phyloP scores from a whole-genome alignment of 2,329 filamentous ascomycete species.

The Ilyonectria mors-panacis region DNA sequence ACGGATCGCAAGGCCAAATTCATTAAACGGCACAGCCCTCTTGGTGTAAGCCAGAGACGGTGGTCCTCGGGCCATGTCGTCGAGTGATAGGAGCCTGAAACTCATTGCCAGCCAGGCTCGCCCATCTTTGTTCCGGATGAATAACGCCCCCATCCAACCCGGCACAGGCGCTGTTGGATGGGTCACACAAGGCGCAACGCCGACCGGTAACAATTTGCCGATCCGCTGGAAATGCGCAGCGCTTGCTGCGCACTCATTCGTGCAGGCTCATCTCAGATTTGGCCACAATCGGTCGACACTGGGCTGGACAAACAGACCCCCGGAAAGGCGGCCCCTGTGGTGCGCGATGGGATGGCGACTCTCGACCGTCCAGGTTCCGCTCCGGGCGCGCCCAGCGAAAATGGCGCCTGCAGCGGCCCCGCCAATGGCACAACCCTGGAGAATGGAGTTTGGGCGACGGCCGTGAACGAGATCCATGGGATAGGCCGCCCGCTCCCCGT shows the following conservation, averaged over 20 bases:
- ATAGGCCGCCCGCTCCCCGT: conserved; percentile 8
- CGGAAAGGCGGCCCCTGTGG: conserved; percentile 33
- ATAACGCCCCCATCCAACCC: conserved; percentile 25
- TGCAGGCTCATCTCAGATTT: conserved; percentile 44
- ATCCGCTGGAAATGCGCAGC: conserved; percentile 22
- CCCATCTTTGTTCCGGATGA: conserved; percentile 12
- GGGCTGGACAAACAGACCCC: conserved; percentile 30
- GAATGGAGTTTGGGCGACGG: conserved; percentile 17
- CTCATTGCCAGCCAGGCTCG: conserved; percentile 7
- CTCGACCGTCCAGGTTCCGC: conserved; percentile 26
- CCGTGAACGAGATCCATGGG: conserved; percentile 37
- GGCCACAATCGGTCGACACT: conserved; percentile 33
- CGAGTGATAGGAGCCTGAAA: conserved; percentile 8
- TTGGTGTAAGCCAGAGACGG: background rate
- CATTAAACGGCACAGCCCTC: background rate
- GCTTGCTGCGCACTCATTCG: conserved; percentile 45
- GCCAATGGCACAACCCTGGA: conserved; percentile 31
- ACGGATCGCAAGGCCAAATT: background rate
- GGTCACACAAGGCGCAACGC: conserved; percentile 41
- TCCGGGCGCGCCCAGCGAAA: conserved; percentile 31
- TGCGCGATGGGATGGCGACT: conserved; percentile 20
- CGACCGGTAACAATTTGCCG: conserved; percentile 32
- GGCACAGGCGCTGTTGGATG: conserved; percentile 27
- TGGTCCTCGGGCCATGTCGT: background rate
- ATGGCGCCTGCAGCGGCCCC: conserved; percentile 43